Evolutionary conservation across 805 yeast genomes (phyloP), one percentile per base, ranked within the genome.

Genomic region (Ogataea saltuana): DNA sequence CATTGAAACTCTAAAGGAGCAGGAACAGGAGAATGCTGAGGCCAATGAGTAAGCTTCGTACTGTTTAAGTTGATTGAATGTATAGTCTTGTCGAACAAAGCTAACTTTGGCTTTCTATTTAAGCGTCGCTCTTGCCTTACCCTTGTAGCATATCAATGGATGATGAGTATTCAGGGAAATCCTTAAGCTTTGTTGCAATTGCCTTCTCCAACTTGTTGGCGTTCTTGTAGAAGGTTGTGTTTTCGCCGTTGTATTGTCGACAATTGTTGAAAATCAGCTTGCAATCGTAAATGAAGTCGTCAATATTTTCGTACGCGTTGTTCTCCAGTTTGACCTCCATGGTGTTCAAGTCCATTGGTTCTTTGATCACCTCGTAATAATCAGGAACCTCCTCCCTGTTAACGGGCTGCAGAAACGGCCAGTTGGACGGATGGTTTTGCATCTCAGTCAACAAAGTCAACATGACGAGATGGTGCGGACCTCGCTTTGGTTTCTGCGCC

Each of bases 321-420:
- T 86, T 88, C 50, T 91, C 98, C 26, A 93, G 72, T 61, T 90
- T 88, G 59, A 78, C 83, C 60, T 93, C 98, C 96, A 93, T 93
- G 0, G 97, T 89, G 32, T 93, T 81, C 43, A 93, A 71, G 61
- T 93, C 99, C 99, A 93, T 93, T 6, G 99, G 99, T 62, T 93
- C 97, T 60, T 89, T 89, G 51, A 93, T 91, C 21, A 93, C 93
- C 52, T 88, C 95, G 64, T 91, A 93, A 61, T 93, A 93, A 65
- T 93, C 99, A 1, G 95, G 88, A 9, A 93, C 99, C 61, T 93
- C 99, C 30, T 88, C 95, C 60, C 78, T 81, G 62, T 85, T 88
- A 11, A 93, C 99, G 2, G 99, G 96, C 42, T 81, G 85, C 34
- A 89, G 80, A 66, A 93, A 93, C 28, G 99, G 99, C 99, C 99